A percentile compares a stretch with the other conserved stretches of the same genome.
Evolutionary conservation across 768 basidiomycete species (phyloP).

Genomic region (Jaapia argillacea): DNA sequence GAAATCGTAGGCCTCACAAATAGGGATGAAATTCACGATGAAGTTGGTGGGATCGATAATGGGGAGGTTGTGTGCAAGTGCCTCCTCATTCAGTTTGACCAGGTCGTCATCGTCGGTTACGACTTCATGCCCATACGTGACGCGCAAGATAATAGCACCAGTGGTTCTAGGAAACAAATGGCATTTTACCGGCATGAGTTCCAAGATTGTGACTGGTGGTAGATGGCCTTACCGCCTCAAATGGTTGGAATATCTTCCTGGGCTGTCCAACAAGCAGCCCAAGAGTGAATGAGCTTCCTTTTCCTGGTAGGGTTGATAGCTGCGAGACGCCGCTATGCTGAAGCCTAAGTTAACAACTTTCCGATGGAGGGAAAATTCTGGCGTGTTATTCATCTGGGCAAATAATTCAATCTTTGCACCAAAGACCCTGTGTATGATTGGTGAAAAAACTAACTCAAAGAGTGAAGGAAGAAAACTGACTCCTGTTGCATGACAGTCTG

Average conservation of each 20-base stretch:
- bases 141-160: slow-evolving; percentile 12
- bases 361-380: background rate
- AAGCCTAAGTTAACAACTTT: background rate
- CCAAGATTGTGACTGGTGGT: background rate
- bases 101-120: slow-evolving; percentile 8
- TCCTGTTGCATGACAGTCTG: background rate
- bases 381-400: background rate
- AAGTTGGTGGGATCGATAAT: slow-evolving; percentile 1
- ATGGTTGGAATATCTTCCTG: background rate
- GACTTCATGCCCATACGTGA: slow-evolving; percentile 14
- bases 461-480: background rate
- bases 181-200: background rate
- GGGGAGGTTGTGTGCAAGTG: background rate
- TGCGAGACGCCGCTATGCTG: background rate
- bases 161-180: background rate
- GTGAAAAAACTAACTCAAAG: background rate
- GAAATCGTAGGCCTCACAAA: background rate
- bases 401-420: background rate
- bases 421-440: background rate
- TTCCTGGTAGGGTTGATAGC: background rate
- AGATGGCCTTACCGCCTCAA: background rate
- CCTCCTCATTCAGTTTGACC: slow-evolving; percentile 4
- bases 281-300: background rate
- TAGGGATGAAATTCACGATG: slow-evolving; percentile 2
- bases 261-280: background rate